Evolutionary conservation across 768 basidiomycete species (phyloP), one percentile per base, ranked within the genome.

Genomic region (Floccularia luteovirens): DNA sequence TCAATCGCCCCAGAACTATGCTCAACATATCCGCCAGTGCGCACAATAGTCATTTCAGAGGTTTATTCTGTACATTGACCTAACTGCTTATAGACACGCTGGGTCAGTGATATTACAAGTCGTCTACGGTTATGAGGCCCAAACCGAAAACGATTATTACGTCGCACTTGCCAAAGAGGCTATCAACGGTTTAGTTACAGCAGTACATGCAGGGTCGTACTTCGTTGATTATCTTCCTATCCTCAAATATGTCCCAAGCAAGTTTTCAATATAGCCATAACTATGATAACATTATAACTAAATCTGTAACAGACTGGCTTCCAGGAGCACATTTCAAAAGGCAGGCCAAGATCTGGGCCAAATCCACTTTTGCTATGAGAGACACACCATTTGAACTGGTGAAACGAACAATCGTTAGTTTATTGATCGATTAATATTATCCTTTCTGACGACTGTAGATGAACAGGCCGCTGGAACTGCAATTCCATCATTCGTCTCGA

Each of bases 111-210:
- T 66, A n/a, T 52, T 73, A 37, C 59, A 57, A 24, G 48, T 67
- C 6, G 50, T 57, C 0, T 71, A 74, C 30, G 70, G 70, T 1
- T 66, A 69, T 41, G 48, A 61, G 12, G 56, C 64, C 11, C 42
- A 58, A 41, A 45, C 58, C 1, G 52, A 45, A 17, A 45, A 63
- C 0, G 70, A 73, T 38, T 61, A 55, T 12, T 61, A 67, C 41
- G 46, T 68, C 14, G 45, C 40, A 10, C 39, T 60, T 24, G 58
- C 55, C 1, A 45, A 61, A 5, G 47, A 48, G 5, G 48, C 48
- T 12, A 47, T 58, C 40, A 22, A 32, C 5, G 40, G 45, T 10
- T 3, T 62, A n/a, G 1, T 50, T 10, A 51, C 51, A 24, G 59
- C 61, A 3, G 59, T 60, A 10, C 59, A 63, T 44, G 57, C 60